These are phyloP conservation scores for Cryphonectria radicalis DNA, from an alignment of 2,329 filamentous ascomycete genomes.

Conservation along the genomic window DNA sequence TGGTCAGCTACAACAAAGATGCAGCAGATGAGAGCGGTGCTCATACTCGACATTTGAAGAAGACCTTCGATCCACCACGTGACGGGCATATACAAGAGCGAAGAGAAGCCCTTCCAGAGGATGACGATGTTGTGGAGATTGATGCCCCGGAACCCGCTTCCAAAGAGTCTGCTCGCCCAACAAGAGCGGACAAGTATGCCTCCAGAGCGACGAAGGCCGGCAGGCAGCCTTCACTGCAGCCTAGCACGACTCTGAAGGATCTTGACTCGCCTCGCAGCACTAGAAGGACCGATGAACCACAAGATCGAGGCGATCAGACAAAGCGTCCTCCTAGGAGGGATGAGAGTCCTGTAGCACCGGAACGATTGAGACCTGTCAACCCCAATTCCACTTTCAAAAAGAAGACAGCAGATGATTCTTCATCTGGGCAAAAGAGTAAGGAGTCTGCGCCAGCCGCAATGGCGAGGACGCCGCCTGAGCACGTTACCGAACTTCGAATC, in stretches of 20 bases:
- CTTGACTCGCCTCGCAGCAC: not conserved
- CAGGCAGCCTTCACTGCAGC: not conserved
- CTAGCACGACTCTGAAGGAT: not conserved
- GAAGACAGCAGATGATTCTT: not conserved
- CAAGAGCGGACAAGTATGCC: not conserved
- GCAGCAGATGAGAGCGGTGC: not conserved
- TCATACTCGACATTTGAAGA: not conserved
- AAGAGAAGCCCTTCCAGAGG: not conserved
- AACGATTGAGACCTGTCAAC: not conserved
- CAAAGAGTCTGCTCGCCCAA: not conserved
- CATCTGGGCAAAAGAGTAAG: too few species aligned
- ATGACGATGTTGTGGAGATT: conserved; percentile 25
- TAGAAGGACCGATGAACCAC: not conserved
- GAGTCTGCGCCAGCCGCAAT: not conserved
- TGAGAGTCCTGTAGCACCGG: conserved; percentile 12
- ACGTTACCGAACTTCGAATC: conserved; percentile 52
- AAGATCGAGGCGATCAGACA: conserved; percentile 4
- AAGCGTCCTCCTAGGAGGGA: conserved; percentile 4
- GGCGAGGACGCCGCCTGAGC: conserved; percentile 31
- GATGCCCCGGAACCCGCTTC: conserved; percentile 14
- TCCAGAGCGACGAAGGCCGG: not conserved
- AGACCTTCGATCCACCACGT: not conserved
- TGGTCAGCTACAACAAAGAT: not conserved
- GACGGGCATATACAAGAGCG: not conserved
- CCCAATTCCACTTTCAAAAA: not conserved